These are phyloP conservation scores for Omphalotus guepiniiformis DNA, from an alignment of 768 basidiomycete species.

Conservation along the genomic window DNA sequence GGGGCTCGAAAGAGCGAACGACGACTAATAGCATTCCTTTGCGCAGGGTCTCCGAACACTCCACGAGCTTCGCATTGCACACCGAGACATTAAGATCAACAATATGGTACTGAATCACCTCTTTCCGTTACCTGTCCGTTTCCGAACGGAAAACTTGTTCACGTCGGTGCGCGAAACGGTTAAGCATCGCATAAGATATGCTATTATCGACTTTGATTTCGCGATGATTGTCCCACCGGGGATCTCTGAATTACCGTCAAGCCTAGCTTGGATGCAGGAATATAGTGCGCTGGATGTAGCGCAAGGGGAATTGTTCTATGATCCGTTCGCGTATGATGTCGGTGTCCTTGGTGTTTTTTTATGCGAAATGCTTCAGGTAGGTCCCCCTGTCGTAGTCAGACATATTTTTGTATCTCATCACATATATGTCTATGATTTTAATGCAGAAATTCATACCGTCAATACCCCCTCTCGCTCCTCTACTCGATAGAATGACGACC, in stretches of 20 bases:
- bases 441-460: conserved; percentile 8
- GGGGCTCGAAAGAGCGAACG: neutral
- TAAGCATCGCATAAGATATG: neutral
- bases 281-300: conserved; percentile 10
- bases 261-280: conserved; percentile 8
- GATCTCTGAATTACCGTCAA: neutral
- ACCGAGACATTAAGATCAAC: conserved; percentile 7
- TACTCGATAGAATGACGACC: conserved; percentile 16
- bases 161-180: neutral
- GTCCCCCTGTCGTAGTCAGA: neutral
- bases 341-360: conserved; percentile 11
- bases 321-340: conserved; percentile 16
- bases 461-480: conserved; percentile 12
- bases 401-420: neutral
- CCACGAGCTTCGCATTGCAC: conserved; percentile 2
- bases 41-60: conserved; percentile 2
- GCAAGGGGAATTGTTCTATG: conserved; percentile 15
- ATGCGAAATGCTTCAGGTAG: conserved; percentile 9
- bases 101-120: conserved; percentile 9
- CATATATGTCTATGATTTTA: neutral
- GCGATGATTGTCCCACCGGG: conserved; percentile 1
- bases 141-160: neutral
- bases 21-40: neutral
- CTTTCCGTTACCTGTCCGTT: conserved; percentile 1
- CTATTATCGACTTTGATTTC: conserved; percentile 9